Percentiles rank a stretch among this genome's conserved stretches.
phyloP scores from a whole-genome alignment of 1,284 basidiomycete species.

The Naganishia sp. region DNA sequence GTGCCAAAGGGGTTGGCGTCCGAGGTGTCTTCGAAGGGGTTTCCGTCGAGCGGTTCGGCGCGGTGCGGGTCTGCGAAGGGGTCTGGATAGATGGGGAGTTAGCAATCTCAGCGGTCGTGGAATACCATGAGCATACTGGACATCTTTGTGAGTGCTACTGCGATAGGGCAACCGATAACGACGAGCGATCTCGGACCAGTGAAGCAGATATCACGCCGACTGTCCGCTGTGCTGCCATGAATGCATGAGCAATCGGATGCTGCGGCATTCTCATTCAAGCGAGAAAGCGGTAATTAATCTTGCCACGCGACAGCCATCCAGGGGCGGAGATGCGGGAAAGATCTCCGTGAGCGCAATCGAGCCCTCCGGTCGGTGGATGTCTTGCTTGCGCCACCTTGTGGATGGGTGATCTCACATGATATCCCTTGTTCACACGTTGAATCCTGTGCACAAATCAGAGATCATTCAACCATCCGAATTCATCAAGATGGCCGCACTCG shows the following conservation, averaged over 20 bases:
- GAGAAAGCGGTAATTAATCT: slow-evolving; percentile 6
- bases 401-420: too few species aligned
- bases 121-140: slow-evolving; percentile 15
- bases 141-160: slow-evolving; percentile 2
- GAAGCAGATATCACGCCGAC: not conserved
- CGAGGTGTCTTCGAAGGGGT: slow-evolving; percentile 44
- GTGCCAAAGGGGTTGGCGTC: slow-evolving; percentile 45
- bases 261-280: not conserved
- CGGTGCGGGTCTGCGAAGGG: slow-evolving; percentile 44
- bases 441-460: too few species aligned
- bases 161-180: not conserved
- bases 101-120: not conserved
- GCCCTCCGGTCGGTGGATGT: not conserved
- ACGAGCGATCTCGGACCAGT: too few species aligned
- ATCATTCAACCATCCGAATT: too few species aligned
- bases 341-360: not conserved
- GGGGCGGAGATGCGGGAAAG: not conserved
- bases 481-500: slow-evolving; percentile 49
- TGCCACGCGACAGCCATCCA: slow-evolving; percentile 7
- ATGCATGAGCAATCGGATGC: not conserved
- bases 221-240: not conserved
- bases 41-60: slow-evolving; percentile 40
- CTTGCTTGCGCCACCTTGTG: not conserved
- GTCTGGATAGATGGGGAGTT: slow-evolving; percentile 33
- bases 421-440: too few species aligned